Conservation (phyloP, 768 basidiomycete species). For the Holtermannia corniformis region DNA sequence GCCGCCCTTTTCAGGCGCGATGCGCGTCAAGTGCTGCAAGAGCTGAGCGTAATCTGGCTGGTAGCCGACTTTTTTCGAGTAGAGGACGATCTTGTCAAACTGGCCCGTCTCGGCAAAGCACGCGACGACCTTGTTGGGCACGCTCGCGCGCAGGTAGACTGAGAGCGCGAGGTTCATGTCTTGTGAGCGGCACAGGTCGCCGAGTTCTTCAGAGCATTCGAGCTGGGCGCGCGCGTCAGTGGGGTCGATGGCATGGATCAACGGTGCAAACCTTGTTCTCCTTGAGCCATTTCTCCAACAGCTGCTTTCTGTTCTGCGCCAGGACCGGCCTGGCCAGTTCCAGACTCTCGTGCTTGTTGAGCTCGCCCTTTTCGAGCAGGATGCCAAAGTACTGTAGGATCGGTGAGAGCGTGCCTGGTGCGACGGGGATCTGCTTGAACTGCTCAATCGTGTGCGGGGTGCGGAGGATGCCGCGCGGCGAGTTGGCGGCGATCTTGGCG, state of each 20-base stretch:
- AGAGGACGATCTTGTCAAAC: slow-evolving; percentile 93
- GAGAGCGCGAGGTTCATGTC: slow-evolving; percentile 97
- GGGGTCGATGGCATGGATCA: neutral
- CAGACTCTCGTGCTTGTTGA: slow-evolving; percentile 90
- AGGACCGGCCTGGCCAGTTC: slow-evolving; percentile 94
- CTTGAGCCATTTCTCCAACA: slow-evolving; percentile 98
- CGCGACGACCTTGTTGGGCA: slow-evolving; percentile 96
- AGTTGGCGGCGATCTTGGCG: slow-evolving; percentile 95
- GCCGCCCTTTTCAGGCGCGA: slow-evolving; percentile 93
- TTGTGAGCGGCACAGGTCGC: slow-evolving; percentile 85
- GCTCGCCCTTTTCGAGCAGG: slow-evolving; percentile 93
- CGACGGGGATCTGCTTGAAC: slow-evolving; percentile 90
- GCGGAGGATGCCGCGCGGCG: slow-evolving; percentile 87
- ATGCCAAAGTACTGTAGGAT: slow-evolving; percentile 99
- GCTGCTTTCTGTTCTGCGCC: slow-evolving; percentile 89
- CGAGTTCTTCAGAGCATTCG: slow-evolving; percentile 96
- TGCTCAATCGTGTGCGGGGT: slow-evolving; percentile 92
- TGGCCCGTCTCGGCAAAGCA: slow-evolving; percentile 99
- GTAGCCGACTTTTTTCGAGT: slow-evolving; percentile 94
- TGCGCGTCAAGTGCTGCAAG: slow-evolving; percentile 90
- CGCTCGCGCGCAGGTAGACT: slow-evolving; percentile 92
- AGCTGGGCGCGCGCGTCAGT: slow-evolving; percentile 49
- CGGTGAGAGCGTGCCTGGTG: slow-evolving; percentile 80
- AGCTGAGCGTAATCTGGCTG: slow-evolving; percentile 84
- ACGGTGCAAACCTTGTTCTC: slow-evolving; percentile 74